A percentile compares a stretch with the other conserved stretches of the same genome.
Conservation (phyloP, 176 grass and related monocot species). For the Triticum dicoccoides region DNA sequence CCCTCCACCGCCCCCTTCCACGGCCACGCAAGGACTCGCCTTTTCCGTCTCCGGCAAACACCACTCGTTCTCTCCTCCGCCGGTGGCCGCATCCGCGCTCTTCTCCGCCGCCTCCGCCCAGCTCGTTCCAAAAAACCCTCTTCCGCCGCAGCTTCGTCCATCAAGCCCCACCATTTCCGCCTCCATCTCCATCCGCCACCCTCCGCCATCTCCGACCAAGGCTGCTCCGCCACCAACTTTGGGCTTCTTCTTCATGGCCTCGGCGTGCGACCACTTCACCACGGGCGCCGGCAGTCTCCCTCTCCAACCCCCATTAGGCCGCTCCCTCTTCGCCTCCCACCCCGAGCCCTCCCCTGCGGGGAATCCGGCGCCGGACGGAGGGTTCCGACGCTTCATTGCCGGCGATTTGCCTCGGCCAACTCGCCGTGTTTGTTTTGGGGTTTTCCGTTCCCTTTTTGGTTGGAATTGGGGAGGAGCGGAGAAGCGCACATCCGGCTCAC, state of each 20-base stretch:
- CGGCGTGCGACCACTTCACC: conserved; percentile 43
- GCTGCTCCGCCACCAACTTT: neutral
- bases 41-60: neutral
- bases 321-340: neutral
- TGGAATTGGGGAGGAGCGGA: neutral
- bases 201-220: neutral
- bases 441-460: neutral
- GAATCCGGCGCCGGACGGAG: neutral
- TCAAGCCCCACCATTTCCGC: neutral
- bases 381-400: conserved; percentile 23
- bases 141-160: neutral
- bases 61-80: no score
- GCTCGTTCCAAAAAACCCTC: neutral
- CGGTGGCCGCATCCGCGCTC: no score
- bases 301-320: neutral
- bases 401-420: conserved; percentile 24
- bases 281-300: neutral
- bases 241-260: conserved; percentile 34
- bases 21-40: neutral
- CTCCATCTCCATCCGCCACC: neutral
- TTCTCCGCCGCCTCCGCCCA: neutral
- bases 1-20: neutral
- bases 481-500: neutral
- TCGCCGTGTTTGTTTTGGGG: neutral
- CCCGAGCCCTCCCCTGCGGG: neutral